Conservation (phyloP, 1,139 yeast species). For the Suhomyces choctaworum region DNA sequence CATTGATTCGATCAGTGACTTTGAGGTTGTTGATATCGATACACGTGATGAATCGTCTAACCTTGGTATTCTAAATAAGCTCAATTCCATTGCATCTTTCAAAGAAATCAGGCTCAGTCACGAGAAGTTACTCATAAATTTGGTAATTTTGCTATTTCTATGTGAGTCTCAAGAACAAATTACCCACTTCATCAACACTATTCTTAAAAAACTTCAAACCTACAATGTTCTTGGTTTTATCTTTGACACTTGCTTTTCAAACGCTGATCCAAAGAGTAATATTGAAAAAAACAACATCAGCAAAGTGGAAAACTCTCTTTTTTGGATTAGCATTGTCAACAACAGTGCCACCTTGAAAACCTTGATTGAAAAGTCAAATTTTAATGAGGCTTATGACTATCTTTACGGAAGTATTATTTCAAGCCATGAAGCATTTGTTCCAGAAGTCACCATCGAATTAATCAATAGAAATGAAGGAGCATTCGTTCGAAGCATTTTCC, state of each 20-base stretch:
- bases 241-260: slow-evolving; percentile 29
- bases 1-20: slow-evolving; percentile 20
- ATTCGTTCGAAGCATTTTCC: slow-evolving; percentile 23
- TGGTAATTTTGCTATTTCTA: slow-evolving; percentile 36
- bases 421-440: slow-evolving; percentile 21
- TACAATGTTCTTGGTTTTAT: slow-evolving; percentile 28
- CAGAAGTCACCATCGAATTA: slow-evolving; percentile 35
- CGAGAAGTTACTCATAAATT: slow-evolving; percentile 25
- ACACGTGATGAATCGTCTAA: slow-evolving; percentile 4
- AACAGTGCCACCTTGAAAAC: slow-evolving; percentile 22
- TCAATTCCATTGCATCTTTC: slow-evolving; percentile 26
- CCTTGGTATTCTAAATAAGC: slow-evolving; percentile 23
- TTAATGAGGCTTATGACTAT: slow-evolving; percentile 32
- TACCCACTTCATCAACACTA: slow-evolving; percentile 27
- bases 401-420: slow-evolving; percentile 22
- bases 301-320: slow-evolving; percentile 26
- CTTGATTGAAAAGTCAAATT: slow-evolving; percentile 22
- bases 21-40: slow-evolving; percentile 10
- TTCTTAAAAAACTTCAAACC: slow-evolving; percentile 25
- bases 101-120: slow-evolving; percentile 30
- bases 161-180: slow-evolving; percentile 34
- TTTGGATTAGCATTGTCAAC: slow-evolving; percentile 29
- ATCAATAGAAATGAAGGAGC: slow-evolving; percentile 31
- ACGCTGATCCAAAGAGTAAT: slow-evolving; percentile 6
- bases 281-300: slow-evolving; percentile 16